These are phyloP conservation scores for Candida ponderosae DNA, from an alignment of 805 yeast genomes.

Conservation along the genomic window DNA sequence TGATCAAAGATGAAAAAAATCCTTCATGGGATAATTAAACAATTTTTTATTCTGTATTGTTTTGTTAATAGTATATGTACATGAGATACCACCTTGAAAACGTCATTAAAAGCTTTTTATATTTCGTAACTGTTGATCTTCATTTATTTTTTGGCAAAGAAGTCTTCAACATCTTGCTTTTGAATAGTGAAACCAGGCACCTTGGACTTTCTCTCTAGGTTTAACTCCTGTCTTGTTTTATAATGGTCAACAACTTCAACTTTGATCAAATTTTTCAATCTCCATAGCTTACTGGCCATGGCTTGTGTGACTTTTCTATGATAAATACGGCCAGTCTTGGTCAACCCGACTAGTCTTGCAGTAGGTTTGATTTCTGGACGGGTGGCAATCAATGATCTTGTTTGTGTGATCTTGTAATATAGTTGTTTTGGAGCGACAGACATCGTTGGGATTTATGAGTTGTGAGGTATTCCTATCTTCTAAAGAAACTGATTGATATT, in stretches of 20 bases:
- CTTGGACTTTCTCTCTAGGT: conserved; percentile 43
- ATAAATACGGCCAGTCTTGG: conserved; percentile 61
- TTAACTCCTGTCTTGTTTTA: conserved; percentile 43
- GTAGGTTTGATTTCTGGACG: conserved; percentile 62
- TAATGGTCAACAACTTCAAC: conserved; percentile 63
- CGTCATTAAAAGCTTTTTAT: neutral
- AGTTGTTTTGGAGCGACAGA: neutral
- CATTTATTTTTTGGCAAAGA: neutral
- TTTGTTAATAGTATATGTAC: conserved; percentile 3
- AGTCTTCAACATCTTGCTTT: conserved; percentile 8
- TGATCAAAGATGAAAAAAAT: conserved; percentile 15
- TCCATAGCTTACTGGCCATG: conserved; percentile 77
- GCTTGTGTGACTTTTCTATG: conserved; percentile 70
- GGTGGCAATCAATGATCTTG: conserved; percentile 79
- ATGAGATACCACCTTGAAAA: neutral
- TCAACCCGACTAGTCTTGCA: conserved; percentile 66
- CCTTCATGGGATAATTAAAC: conserved; percentile 11
- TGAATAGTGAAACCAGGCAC: conserved; percentile 54
- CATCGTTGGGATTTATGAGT: too few relatives aligned
- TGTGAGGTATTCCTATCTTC: too few relatives aligned
- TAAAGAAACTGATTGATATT: too few relatives aligned
- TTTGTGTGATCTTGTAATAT: conserved; percentile 59
- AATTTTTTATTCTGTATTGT: conserved; percentile 1
- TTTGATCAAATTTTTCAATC: conserved; percentile 78
- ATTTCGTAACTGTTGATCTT: neutral